Conservation (phyloP, 1,284 basidiomycete genomes). For the Hemileia vastatrix region DNA sequence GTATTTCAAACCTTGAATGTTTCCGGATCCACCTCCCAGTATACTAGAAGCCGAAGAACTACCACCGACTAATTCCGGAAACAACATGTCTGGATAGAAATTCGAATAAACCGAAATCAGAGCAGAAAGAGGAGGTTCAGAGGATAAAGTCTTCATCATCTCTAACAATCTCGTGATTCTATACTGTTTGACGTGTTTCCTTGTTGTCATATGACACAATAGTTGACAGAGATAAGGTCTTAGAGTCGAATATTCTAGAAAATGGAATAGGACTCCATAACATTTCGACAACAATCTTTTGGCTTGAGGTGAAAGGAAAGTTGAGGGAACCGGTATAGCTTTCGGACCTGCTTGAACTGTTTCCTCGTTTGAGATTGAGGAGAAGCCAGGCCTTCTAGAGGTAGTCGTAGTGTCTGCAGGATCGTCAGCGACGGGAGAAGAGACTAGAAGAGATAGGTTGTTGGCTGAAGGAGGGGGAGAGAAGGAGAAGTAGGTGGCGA, state of each 20-base stretch:
- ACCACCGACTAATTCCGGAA: constrained; percentile 28
- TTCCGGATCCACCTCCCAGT: constrained; percentile 23
- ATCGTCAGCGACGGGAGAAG: background rate
- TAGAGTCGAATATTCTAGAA: too few relatives aligned
- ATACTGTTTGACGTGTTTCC: too few relatives aligned
- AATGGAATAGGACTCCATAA: too few relatives aligned
- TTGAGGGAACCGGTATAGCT: constrained; percentile 20
- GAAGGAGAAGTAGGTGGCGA: background rate
- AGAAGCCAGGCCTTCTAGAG: background rate
- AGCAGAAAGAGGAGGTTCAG: too few relatives aligned
- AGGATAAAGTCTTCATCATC: too few relatives aligned
- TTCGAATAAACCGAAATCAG: constrained; percentile 31
- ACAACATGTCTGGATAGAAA: constrained; percentile 33
- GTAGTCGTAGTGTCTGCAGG: background rate
- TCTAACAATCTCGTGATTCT: too few relatives aligned
- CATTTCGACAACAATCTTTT: too few relatives aligned
- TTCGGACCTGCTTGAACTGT: background rate
- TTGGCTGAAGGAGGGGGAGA: background rate
- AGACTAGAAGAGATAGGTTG: background rate
- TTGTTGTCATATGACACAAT: too few relatives aligned
- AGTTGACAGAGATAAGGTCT: too few relatives aligned
- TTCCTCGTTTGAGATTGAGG: background rate
- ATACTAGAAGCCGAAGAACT: constrained; percentile 17
- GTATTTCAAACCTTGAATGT: constrained; percentile 27
- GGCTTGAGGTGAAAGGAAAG: constrained; percentile 29